Conservation (phyloP, 139 green algal species). For the Chlamydomonas sp. region DNA sequence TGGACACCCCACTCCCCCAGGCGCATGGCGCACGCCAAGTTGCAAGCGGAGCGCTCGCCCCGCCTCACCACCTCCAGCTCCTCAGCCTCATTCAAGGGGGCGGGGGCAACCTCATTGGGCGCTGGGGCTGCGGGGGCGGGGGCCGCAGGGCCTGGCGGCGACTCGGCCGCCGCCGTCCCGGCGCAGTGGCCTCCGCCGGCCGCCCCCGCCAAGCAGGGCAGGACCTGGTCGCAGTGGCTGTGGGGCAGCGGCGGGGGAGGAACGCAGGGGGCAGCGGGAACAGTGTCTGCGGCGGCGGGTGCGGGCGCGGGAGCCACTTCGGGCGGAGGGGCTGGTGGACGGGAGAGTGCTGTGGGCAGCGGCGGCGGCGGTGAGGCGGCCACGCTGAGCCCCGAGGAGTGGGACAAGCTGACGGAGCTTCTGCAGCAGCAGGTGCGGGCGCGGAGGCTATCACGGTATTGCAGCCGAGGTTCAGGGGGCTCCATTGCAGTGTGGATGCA, state of each 20-base stretch:
- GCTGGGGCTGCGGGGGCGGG: slow-evolving; percentile 2
- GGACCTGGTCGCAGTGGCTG: background rate
- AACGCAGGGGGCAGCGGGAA: background rate
- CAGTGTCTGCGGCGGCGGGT: slow-evolving; percentile 3
- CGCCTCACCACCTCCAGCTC: background rate
- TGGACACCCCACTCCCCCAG: slow-evolving; percentile 28
- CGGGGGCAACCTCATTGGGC: slow-evolving; percentile 3
- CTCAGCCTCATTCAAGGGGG: too few relatives aligned
- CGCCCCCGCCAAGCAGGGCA: background rate
- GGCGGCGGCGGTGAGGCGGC: background rate
- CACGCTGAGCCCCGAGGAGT: slow-evolving; percentile 74
- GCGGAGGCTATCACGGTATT: background rate
- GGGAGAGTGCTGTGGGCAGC: background rate
- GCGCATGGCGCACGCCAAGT: slow-evolving; percentile 75
- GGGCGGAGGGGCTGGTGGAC: background rate
- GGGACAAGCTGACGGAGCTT: slow-evolving; percentile 77
- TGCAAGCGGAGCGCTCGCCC: slow-evolving; percentile 13
- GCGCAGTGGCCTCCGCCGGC: background rate
- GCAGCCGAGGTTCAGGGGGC: too few relatives aligned
- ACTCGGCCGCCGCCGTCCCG: slow-evolving; percentile 32
- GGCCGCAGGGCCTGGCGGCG: slow-evolving; percentile 61
- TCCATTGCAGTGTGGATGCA: too few relatives aligned
- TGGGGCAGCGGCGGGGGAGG: too few relatives aligned
- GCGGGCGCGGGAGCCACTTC: slow-evolving; percentile 3
- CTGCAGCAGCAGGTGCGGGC: slow-evolving; percentile 64